A percentile compares a stretch with the other conserved stretches of the same genome.
Conservation (phyloP, 495 filamentous ascomycete genomes). For the Aeminium ludgeri region DNA sequence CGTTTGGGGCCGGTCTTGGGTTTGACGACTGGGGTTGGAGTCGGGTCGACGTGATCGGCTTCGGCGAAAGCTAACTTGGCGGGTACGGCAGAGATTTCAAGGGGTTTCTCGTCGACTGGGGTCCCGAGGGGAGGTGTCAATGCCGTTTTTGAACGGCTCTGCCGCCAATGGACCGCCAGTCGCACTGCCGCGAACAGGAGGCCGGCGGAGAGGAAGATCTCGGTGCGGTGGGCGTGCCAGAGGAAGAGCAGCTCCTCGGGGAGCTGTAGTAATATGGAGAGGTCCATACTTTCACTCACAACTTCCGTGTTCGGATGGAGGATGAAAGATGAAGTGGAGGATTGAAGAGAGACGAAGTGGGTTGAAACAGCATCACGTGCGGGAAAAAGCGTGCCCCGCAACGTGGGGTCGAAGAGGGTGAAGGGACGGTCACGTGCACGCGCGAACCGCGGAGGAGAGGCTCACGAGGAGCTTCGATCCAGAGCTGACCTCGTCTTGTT, state of each 20-base stretch:
- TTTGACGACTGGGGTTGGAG: background rate
- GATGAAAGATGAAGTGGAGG: no score
- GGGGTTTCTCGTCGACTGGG: conserved; percentile 12
- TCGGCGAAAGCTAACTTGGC: conserved; percentile 7
- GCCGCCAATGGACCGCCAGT: conserved; percentile 11
- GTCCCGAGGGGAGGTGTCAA: conserved; percentile 9
- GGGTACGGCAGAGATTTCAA: no score
- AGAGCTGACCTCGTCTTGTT: no score
- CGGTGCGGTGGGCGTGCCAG: conserved; percentile 22
- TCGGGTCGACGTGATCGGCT: background rate
- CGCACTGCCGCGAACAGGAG: conserved; percentile 15
- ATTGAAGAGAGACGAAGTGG: no score
- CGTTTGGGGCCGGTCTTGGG: conserved; percentile 19
- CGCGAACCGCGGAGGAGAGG: no score
- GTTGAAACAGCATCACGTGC: no score
- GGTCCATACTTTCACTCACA: no score
- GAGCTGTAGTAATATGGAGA: conserved; percentile 2
- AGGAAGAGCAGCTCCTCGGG: conserved; percentile 18
- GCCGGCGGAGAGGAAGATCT: conserved; percentile 19
- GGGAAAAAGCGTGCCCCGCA: no score
- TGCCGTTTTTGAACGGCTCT: conserved; percentile 4
- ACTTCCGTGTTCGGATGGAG: no score
- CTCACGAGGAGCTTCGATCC: no score
- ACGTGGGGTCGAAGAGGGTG: no score
- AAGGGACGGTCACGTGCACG: no score